Percentiles rank a stretch among this genome's conserved stretches.
Evolutionary conservation across 805 yeast species (phyloP).

Genomic region (Metschnikowia baotianmanensis): DNA sequence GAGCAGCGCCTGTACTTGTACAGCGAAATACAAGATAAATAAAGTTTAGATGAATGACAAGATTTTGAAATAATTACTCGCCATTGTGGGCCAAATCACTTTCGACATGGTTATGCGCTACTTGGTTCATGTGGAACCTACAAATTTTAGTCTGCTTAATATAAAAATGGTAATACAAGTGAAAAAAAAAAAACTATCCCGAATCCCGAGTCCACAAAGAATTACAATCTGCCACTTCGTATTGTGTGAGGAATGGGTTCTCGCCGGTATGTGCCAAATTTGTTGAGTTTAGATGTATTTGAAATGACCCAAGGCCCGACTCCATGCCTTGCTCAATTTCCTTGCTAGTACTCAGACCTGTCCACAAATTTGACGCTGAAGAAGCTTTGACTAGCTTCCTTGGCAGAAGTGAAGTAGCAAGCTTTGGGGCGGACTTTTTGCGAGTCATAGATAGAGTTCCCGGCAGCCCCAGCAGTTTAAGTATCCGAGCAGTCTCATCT

Average conservation of each 20-base stretch:
- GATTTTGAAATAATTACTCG: not conserved
- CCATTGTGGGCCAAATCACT: no score
- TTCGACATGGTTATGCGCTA: no score
- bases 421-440: slow-evolving; percentile 10
- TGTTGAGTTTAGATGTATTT: slow-evolving; percentile 16
- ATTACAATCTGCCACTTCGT: not conserved
- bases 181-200: no score
- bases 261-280: not conserved
- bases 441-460: slow-evolving; percentile 8
- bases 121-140: no score
- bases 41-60: not conserved
- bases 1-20: slow-evolving; percentile 1
- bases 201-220: no score
- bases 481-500: slow-evolving; percentile 17
- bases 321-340: slow-evolving; percentile 25
- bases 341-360: slow-evolving; percentile 8
- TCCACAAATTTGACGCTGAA: slow-evolving; percentile 9
- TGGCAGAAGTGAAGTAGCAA: slow-evolving; percentile 5
- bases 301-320: slow-evolving; percentile 29
- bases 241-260: not conserved
- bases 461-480: slow-evolving; percentile 7
- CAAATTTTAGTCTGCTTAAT: no score
- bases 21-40: slow-evolving; percentile 1
- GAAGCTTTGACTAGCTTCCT: slow-evolving; percentile 13
- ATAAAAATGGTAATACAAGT: no score